Evolutionary conservation across 2,329 filamentous ascomycete species (phyloP).

Genomic region (Monosporascus sp.): DNA sequence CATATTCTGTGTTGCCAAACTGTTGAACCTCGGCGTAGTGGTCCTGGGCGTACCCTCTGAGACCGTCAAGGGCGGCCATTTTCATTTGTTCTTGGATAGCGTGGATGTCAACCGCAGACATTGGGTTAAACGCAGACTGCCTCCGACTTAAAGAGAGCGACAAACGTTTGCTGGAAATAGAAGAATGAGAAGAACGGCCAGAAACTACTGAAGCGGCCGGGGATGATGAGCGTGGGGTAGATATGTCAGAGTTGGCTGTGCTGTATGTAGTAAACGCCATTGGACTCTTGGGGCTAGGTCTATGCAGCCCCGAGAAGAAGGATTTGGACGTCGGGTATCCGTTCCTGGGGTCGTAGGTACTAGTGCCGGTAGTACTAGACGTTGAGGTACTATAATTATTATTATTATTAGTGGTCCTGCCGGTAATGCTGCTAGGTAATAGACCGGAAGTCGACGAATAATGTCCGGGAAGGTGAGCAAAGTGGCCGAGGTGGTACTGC

Average conservation of each 20-base stretch:
- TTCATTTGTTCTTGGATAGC: conserved; percentile 57
- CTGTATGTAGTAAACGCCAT: conserved; percentile 44
- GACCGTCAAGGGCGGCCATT: conserved; percentile 53
- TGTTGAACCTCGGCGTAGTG: conserved; percentile 53
- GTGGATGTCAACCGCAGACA: conserved; percentile 50
- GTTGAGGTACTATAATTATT: neutral
- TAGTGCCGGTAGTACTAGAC: neutral
- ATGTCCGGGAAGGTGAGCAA: conserved; percentile 20
- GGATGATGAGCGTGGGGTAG: conserved; percentile 49
- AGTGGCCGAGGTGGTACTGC: conserved; percentile 9
- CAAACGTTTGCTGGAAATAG: conserved; percentile 46
- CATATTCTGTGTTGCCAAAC: conserved; percentile 46
- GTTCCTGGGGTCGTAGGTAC: conserved; percentile 3
- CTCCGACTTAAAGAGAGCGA: conserved; percentile 44
- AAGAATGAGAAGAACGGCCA: conserved; percentile 43
- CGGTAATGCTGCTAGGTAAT: conserved; percentile 25
- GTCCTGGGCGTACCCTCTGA: conserved; percentile 54
- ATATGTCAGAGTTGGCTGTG: conserved; percentile 44
- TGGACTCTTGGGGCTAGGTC: conserved; percentile 21
- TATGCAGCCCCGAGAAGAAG: conserved; percentile 16
- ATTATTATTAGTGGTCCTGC: conserved; percentile 12
- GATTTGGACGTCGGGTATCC: conserved; percentile 6
- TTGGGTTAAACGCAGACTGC: conserved; percentile 48
- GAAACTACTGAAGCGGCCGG: conserved; percentile 43
- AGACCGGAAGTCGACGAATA: conserved; percentile 22